Percentiles rank a stretch among this genome's conserved stretches.
Conservation (phyloP, 2,329 filamentous ascomycete species). For the Talaromyces albobiverticillius region DNA sequence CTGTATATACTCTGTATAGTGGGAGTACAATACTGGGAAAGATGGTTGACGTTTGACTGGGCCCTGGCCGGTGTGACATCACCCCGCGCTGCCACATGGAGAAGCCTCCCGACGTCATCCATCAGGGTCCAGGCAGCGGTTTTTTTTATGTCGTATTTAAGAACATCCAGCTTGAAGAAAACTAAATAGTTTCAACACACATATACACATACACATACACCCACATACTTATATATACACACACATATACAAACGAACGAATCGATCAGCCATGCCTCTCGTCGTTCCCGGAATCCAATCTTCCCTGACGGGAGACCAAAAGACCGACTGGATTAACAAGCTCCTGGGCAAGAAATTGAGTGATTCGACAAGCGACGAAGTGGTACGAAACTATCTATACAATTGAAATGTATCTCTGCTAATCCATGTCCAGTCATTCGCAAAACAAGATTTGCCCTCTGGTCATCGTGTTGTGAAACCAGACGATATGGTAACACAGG, state of each 20-base stretch:
- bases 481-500: slow-evolving; percentile 37
- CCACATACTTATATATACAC: neutral
- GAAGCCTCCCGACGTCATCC: slow-evolving; percentile 4
- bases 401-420: neutral
- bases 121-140: neutral
- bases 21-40: too few relatives aligned
- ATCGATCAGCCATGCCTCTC: slow-evolving; percentile 41
- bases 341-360: slow-evolving; percentile 47
- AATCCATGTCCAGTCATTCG: slow-evolving; percentile 34
- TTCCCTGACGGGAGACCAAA: slow-evolving; percentile 25
- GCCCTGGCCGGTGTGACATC: neutral
- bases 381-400: slow-evolving; percentile 22
- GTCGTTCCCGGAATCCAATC: slow-evolving; percentile 44
- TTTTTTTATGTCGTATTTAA: neutral
- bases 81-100: neutral
- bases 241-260: neutral
- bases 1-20: too few relatives aligned
- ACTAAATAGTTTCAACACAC: too few relatives aligned
- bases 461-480: slow-evolving; percentile 43
- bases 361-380: slow-evolving; percentile 33
- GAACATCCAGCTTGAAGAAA: neutral
- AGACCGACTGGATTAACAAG: slow-evolving; percentile 43
- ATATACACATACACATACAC: neutral
- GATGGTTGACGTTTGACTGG: too few relatives aligned
- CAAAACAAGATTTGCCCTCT: slow-evolving; percentile 45